These are phyloP conservation scores for Aspergillus pseudoglaucus DNA, from an alignment of 2,329 filamentous ascomycete species.

Conservation along the genomic window DNA sequence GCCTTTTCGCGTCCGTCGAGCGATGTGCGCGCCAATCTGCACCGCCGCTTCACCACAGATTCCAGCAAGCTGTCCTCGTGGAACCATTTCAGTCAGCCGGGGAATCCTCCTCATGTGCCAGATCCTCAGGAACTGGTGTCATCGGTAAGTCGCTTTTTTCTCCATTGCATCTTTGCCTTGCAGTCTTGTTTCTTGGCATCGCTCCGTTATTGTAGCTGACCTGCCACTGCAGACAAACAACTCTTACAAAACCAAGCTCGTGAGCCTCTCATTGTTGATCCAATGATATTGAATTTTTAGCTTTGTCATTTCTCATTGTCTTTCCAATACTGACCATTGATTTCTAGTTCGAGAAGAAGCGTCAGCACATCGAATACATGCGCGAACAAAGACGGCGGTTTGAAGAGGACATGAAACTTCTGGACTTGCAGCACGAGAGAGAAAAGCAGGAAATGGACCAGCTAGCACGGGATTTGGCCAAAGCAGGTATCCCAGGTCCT, in stretches of 20 bases:
- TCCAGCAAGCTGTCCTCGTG: conserved; percentile 73
- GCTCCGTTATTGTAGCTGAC: conserved; percentile 3
- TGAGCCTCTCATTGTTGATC: conserved; percentile 6
- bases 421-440: conserved; percentile 76
- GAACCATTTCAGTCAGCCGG: conserved; percentile 53
- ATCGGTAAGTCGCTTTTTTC: conserved; percentile 38
- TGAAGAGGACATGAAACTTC: conserved; percentile 83
- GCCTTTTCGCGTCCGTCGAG: conserved; percentile 51
- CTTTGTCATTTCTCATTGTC: conserved; percentile 3
- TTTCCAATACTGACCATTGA: conserved; percentile 21
- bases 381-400: conserved; percentile 83
- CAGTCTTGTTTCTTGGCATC: background rate
- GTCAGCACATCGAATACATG: conserved; percentile 83
- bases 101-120: conserved; percentile 43
- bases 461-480: conserved; percentile 71
- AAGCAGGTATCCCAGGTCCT: conserved; percentile 57
- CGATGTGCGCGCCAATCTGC: conserved; percentile 70
- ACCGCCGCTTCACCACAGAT: conserved; percentile 91
- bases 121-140: conserved; percentile 50
- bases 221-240: conserved; percentile 16
- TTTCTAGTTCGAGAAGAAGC: conserved; percentile 82
- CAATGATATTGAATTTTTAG: background rate
- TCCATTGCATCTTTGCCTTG: conserved; percentile 6
- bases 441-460: conserved; percentile 79
- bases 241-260: conserved; percentile 18